These are phyloP conservation scores for Colletotrichum costaricense DNA, from an alignment of 2,329 filamentous ascomycete species.

Conservation along the genomic window DNA sequence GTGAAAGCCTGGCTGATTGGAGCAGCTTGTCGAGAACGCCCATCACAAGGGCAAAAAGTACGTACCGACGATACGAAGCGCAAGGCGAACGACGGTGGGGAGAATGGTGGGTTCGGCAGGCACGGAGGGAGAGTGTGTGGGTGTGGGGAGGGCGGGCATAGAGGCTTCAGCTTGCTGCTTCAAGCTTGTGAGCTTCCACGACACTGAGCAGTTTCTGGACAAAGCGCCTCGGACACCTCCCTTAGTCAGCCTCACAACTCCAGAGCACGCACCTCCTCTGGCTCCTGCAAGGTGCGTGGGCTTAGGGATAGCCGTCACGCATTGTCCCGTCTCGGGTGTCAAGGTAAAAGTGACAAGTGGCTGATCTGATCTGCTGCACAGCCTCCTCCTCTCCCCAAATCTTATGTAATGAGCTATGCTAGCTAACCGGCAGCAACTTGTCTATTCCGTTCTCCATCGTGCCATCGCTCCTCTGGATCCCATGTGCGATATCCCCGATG, in stretches of 20 bases:
- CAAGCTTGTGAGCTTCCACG: background rate
- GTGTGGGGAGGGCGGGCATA: background rate
- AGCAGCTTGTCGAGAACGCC: background rate
- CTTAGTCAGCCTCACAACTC: background rate
- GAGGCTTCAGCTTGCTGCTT: background rate
- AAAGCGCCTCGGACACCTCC: background rate
- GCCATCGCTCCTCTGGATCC: constrained; percentile 25
- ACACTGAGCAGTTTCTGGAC: background rate
- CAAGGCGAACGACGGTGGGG: constrained; percentile 14
- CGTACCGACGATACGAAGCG: constrained; percentile 6
- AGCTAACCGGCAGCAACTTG: background rate
- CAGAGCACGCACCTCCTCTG: too few relatives aligned
- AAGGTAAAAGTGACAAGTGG: too few relatives aligned
- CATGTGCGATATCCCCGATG: constrained; percentile 36
- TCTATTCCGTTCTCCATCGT: background rate
- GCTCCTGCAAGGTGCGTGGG: too few relatives aligned
- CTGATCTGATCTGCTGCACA: too few relatives aligned
- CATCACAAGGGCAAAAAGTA: background rate
- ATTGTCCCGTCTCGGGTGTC: too few relatives aligned
- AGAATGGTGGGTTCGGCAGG: background rate
- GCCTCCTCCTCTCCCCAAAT: too few relatives aligned
- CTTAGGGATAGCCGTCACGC: too few relatives aligned
- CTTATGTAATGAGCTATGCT: background rate
- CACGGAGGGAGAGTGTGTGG: background rate
- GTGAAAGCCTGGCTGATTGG: background rate